These are phyloP conservation scores for Globisporangium cylindrosporum DNA, from an alignment of 352 stramenopile species.

Conservation along the genomic window DNA sequence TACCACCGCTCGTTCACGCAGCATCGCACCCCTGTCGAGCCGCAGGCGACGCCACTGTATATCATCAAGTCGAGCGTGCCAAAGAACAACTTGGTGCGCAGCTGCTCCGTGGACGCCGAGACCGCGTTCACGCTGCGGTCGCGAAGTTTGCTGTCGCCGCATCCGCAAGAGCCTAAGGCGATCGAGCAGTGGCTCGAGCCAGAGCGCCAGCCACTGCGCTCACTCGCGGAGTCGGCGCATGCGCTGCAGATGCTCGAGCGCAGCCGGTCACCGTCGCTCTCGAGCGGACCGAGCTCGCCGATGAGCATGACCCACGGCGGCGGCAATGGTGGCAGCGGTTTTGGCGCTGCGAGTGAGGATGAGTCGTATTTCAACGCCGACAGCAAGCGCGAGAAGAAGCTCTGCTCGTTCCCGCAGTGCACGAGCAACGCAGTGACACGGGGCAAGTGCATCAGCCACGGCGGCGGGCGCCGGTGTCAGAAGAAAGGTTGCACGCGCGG, in stretches of 20 bases:
- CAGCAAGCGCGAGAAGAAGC: conserved; percentile 64
- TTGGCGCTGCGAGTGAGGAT: conserved; percentile 15
- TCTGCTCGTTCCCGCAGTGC: conserved; percentile 72
- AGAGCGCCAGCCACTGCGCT: conserved; percentile 33
- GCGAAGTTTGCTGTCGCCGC: conserved; percentile 22
- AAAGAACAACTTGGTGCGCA: conserved; percentile 50
- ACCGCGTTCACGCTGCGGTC: conserved; percentile 29
- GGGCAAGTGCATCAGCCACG: conserved; percentile 81
- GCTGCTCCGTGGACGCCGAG: conserved; percentile 49
- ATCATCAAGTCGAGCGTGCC: conserved; percentile 25
- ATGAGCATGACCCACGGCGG: conserved; percentile 12
- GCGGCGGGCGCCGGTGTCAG: conserved; percentile 76
- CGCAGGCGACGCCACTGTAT: conserved; percentile 15
- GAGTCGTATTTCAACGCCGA: conserved; percentile 9
- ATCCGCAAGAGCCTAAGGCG: conserved; percentile 5
- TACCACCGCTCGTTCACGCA: conserved; percentile 1
- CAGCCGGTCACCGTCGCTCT: conserved; percentile 26
- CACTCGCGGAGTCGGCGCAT: conserved; percentile 59
- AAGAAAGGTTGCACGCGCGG: conserved; percentile 79
- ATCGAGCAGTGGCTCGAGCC: conserved; percentile 18
- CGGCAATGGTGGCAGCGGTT: not conserved
- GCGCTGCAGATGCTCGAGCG: conserved; percentile 49
- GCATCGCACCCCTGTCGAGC: conserved; percentile 5
- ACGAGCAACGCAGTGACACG: conserved; percentile 75
- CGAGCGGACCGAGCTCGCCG: conserved; percentile 6